These are phyloP conservation scores for Podaxis rugospora DNA, from an alignment of 768 basidiomycete genomes.

Conservation along the genomic window DNA sequence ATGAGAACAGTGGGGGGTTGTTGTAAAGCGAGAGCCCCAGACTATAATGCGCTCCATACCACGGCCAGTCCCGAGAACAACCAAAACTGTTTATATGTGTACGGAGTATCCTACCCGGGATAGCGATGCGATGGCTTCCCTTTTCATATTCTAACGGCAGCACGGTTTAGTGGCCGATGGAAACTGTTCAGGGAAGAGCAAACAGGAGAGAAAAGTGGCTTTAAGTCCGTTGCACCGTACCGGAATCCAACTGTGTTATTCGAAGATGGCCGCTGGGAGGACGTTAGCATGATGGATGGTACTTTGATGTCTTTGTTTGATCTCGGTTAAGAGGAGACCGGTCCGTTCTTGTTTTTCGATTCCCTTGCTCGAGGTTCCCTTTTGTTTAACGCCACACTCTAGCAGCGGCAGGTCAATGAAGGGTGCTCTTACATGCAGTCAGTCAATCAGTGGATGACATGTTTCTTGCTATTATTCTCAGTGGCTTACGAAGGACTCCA, in stretches of 20 bases:
- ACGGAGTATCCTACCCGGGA: background rate
- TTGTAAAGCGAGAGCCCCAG: background rate
- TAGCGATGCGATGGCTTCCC: background rate
- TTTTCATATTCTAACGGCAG: background rate
- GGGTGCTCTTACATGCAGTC: background rate
- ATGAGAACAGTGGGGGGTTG: background rate
- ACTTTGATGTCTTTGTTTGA: background rate
- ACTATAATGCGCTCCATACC: background rate
- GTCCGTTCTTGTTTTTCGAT: background rate
- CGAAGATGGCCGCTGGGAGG: background rate
- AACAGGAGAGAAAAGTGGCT: constrained; percentile 1
- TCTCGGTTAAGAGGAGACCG: background rate
- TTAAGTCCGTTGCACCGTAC: constrained; percentile 8
- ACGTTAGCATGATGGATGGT: background rate
- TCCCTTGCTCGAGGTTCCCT: background rate
- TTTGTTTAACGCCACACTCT: background rate
- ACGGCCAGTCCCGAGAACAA: background rate
- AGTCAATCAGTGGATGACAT: background rate
- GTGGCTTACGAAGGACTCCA: background rate
- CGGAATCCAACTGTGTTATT: background rate
- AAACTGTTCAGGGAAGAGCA: constrained; percentile 1
- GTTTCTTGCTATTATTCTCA: background rate
- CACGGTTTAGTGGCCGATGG: background rate
- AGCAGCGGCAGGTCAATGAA: background rate
- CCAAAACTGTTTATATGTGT: background rate